Conservation (phyloP, 1,284 basidiomycete genomes). For the Ustilago bromivora region DNA sequence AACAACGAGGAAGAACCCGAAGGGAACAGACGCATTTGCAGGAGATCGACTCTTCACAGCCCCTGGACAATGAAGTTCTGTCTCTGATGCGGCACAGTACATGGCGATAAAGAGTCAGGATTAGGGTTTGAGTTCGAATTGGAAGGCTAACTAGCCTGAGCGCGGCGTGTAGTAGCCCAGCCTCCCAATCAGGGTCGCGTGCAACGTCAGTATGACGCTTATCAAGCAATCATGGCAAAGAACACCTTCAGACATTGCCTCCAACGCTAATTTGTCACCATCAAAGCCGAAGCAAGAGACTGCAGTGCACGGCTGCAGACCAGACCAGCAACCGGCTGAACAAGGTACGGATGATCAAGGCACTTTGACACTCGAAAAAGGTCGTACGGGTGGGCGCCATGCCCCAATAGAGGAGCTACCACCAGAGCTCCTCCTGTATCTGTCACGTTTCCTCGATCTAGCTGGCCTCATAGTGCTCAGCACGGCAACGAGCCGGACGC, state of each 20-base stretch:
- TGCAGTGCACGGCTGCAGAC: not conserved
- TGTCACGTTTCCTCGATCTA: slow-evolving; percentile 39
- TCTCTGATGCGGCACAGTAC: not conserved
- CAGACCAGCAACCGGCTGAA: not conserved
- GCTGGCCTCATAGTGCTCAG: slow-evolving; percentile 20
- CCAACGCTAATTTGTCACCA: not conserved
- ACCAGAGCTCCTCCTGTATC: slow-evolving; percentile 31
- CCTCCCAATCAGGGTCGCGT: not conserved
- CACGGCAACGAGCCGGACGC: slow-evolving; percentile 18
- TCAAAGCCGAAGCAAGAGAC: not conserved
- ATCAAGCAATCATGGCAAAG: not conserved
- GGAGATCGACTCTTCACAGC: too few relatives aligned
- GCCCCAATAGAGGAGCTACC: slow-evolving; percentile 28
- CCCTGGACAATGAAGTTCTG: too few relatives aligned
- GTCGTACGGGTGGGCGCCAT: not conserved
- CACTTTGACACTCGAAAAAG: not conserved
- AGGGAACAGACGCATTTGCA: too few relatives aligned
- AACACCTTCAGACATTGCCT: not conserved
- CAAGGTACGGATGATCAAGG: not conserved
- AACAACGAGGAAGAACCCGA: too few relatives aligned
- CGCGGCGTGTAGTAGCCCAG: not conserved
- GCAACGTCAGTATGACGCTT: not conserved
- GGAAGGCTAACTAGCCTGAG: not conserved
- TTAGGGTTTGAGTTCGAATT: not conserved
- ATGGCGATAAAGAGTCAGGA: not conserved